Evolutionary conservation across 345 rosid species (phyloP).

Genomic region (Aquilaria sinensis): DNA sequence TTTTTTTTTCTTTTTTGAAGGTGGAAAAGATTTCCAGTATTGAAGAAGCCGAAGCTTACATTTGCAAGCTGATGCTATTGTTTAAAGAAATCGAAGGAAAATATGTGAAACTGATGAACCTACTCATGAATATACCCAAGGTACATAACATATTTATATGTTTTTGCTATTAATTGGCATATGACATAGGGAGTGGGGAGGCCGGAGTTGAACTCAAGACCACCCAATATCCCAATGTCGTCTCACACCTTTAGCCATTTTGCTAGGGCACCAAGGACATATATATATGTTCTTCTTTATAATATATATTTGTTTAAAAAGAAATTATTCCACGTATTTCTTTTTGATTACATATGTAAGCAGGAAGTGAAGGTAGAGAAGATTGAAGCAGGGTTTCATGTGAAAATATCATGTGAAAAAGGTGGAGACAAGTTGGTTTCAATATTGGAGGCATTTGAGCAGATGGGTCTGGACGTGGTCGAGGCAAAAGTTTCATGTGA

Average conservation of each 20-base stretch:
- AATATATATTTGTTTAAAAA: background rate
- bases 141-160: too few species aligned
- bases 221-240: too few species aligned
- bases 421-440: constrained; percentile 44
- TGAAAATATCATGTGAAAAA: constrained; percentile 40
- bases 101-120: constrained; percentile 21
- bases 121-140: too few species aligned
- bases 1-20: constrained; percentile 24
- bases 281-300: too few species aligned
- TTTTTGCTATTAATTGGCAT: too few species aligned
- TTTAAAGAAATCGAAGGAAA: constrained; percentile 47
- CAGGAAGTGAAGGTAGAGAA: constrained; percentile 67
- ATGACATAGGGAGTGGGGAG: too few species aligned
- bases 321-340: background rate
- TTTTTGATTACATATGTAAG: background rate
- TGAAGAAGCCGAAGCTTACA: constrained; percentile 41
- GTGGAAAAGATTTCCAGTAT: constrained; percentile 32
- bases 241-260: too few species aligned
- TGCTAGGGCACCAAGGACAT: too few species aligned
- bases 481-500: constrained; percentile 47
- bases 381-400: constrained; percentile 34
- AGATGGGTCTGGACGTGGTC: constrained; percentile 49
- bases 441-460: constrained; percentile 62
- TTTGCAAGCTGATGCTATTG: constrained; percentile 50
- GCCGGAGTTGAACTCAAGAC: too few species aligned